Base-by-base conservation (phyloP, 1,284 basidiomycete species). In the Leucoagaricus sp. region DNA sequence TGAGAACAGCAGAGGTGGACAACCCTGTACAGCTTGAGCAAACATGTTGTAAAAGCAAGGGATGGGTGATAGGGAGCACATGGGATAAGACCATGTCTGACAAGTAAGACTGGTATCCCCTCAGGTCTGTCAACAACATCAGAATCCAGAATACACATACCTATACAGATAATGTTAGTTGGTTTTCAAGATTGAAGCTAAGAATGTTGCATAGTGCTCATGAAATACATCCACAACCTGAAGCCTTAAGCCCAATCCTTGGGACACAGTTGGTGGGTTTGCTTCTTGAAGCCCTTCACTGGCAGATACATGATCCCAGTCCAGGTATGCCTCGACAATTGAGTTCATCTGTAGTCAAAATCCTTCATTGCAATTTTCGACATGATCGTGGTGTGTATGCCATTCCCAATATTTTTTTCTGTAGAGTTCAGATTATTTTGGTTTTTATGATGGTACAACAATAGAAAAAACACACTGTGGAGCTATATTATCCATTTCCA, bases 1-100 rank as follows among this genome's bases (percentile, higher is more conserved):
- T 44, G 45, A 7, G 55, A 55, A 26, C 55, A 60, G 12, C 47
- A 28, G 13, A 57, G 36, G n/a, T 49, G 38, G 12, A 28, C 31
- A 23, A 2, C 19, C 9, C 25, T 10, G n/a, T 36, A 47, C 3
- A 54, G 23, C 15, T 54, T 44, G 3, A 54, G 21, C 8, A 36
- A 9, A 1, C 44, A 15, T 4, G 26, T 38, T 3, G 29, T 38
- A 5, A 54, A 13, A 1, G 52, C 34, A 25, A 47, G 4, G 1
- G 31, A 28, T 1, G 52, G 52, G 1, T 28, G 7, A 21, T n/a
- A 47, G 12, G 52, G 52, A 2, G 52, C 19, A 26, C 31, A 54
- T 3, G 52, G 42, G 2, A 54, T 46, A n/a, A 54, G 31, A 10
- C 52, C 52, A 4, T 17, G 7, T 1, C 13, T 15, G 25, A 54